Conservation (phyloP, 2,329 filamentous ascomycete species). For the Teratosphaeria destructans region DNA sequence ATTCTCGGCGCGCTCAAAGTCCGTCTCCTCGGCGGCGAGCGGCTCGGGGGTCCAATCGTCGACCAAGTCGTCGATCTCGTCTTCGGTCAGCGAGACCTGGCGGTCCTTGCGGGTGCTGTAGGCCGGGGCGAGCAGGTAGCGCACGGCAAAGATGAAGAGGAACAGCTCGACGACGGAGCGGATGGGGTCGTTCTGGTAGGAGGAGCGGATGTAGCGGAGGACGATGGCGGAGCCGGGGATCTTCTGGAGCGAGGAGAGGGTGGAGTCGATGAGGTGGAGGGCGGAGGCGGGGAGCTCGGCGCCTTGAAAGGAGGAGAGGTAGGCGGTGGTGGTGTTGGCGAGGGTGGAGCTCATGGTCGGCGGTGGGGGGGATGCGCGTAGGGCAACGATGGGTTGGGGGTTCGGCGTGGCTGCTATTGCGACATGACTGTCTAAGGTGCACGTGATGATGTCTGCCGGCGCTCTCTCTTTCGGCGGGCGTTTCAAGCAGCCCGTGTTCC, state of each 20-base stretch:
- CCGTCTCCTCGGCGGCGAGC: slow-evolving; percentile 62
- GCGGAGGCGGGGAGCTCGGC: slow-evolving; percentile 46
- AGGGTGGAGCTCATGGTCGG: not conserved
- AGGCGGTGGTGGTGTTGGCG: slow-evolving; percentile 9
- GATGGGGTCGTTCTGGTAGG: slow-evolving; percentile 94
- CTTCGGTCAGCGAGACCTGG: slow-evolving; percentile 79
- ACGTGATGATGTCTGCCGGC: not conserved
- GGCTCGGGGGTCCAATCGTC: slow-evolving; percentile 96
- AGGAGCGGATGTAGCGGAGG: slow-evolving; percentile 89
- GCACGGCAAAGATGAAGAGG: slow-evolving; percentile 87
- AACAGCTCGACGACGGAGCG: slow-evolving; percentile 88
- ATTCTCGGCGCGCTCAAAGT: slow-evolving; percentile 68
- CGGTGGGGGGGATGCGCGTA: not conserved
- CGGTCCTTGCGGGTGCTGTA: slow-evolving; percentile 88
- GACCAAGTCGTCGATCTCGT: slow-evolving; percentile 94
- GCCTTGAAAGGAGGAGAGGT: slow-evolving; percentile 29
- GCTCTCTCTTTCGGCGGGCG: not conserved
- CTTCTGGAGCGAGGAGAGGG: slow-evolving; percentile 62
- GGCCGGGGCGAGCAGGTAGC: slow-evolving; percentile 81
- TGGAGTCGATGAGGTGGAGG: slow-evolving; percentile 44
- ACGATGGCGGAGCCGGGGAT: slow-evolving; percentile 90
- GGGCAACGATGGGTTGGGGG: not conserved
- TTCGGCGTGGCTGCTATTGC: not conserved
- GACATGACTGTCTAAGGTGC: not conserved
- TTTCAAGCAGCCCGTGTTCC: not conserved